Base-by-base conservation (phyloP, 1,139 yeast species). In the Blastobotrys aristatus region DNA sequence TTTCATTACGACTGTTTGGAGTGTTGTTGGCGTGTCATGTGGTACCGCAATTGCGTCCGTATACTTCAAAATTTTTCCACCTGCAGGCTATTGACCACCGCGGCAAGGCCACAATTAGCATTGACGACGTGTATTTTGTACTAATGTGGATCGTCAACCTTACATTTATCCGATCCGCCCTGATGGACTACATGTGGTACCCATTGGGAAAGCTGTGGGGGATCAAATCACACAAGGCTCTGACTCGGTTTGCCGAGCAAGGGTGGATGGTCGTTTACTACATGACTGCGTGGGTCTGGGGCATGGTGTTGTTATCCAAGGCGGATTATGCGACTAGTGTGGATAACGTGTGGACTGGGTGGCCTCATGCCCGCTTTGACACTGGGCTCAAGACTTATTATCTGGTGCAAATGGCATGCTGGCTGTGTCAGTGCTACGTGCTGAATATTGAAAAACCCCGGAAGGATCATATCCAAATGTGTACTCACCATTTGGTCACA, bases 391-490 rank as follows among this genome's bases (percentile, higher is more conserved):
- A 89, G 66, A 63, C 70, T 13, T 89, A 85, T 67, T 89, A 89
- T 60, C 71, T 89, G 48, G 68, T 82, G 40, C 84, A 84, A 57
- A 73, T 84, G 32, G 82, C 86, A 7, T 80, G 78, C 57, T 89
- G 95, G 95, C 61, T 87, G 53, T 89, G 85, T 58, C 95, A 87
- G 65, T 73, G 87, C 22, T 75, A 84, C 56, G 88, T 84, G 17
- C 70, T 89, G 52, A 80, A 87, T 65, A 68, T 88, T 47, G 97
- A 89, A 67, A 80, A 79, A 53, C 77, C 74, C 54, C 78, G 97
- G 57, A 87, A 87, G 63, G 97, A 89, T 64, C 82, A 86, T 64
- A 67, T 69, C 57, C 96, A 88, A 65, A 89, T 89, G 97, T 79
- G 88, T 61, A 71, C 83, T 44, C 97, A 89, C 64, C 97, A 89